These are phyloP conservation scores for Fusarium odoratissimum DNA, from an alignment of 2,329 filamentous ascomycete species.

Conservation along the genomic window DNA sequence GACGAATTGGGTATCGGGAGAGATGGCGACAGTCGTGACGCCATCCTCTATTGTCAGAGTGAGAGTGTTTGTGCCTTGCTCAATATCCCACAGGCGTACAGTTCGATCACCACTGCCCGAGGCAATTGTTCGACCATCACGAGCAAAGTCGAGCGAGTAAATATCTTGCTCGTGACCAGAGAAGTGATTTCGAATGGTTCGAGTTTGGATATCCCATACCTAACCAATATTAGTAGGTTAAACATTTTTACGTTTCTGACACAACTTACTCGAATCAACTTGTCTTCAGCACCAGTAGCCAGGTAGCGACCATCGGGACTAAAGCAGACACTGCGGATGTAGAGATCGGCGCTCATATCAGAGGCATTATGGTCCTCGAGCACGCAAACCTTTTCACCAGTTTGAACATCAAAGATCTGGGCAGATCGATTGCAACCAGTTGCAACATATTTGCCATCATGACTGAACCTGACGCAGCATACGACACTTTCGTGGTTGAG, in stretches of 20 bases:
- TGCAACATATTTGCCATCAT: conserved; percentile 94
- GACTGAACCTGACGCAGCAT: conserved; percentile 96
- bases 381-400: conserved; percentile 87
- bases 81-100: conserved; percentile 95
- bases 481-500: conserved; percentile 95
- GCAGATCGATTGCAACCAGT: conserved; percentile 98
- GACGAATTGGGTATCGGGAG: conserved; percentile 92
- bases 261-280: conserved; percentile 85
- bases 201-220: conserved; percentile 93
- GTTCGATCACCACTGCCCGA: conserved; percentile 95
- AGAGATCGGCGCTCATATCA: conserved; percentile 90
- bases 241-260: not conserved
- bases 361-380: conserved; percentile 85
- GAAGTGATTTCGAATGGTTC: conserved; percentile 91
- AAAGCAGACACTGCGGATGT: conserved; percentile 98
- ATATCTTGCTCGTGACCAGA: conserved; percentile 99
- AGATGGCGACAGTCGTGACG: conserved; percentile 97
- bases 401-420: conserved; percentile 96
- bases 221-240: conserved; percentile 52
- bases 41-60: conserved; percentile 95
- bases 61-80: conserved; percentile 82
- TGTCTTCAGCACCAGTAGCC: conserved; percentile 96
- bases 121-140: conserved; percentile 92
- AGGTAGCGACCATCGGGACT: conserved; percentile 95
- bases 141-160: conserved; percentile 94